Conservation (phyloP, 345 rosid genomes). For the Citrus hindsii region DNA sequence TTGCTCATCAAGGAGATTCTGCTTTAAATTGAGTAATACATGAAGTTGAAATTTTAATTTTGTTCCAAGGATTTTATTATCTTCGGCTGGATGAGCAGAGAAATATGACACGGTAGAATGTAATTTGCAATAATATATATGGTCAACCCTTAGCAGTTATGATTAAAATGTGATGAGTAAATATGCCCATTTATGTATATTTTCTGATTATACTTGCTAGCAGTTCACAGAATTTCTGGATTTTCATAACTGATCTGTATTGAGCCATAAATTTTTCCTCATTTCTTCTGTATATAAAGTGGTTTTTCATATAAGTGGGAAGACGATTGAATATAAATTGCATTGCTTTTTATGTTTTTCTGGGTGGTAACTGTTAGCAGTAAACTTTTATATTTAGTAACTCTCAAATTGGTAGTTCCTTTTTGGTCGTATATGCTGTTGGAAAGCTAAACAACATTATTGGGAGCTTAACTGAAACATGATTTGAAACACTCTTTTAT, state of each 20-base stretch:
- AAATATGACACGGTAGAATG: background rate
- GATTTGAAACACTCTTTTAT: slow-evolving; percentile 1
- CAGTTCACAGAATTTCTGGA: background rate
- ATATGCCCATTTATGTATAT: background rate
- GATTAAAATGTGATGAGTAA: background rate
- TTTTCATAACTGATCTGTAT: background rate
- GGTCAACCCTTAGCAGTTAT: background rate
- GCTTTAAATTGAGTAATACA: background rate
- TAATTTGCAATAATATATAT: background rate
- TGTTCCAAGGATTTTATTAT: background rate
- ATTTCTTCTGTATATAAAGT: background rate
- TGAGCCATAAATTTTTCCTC: background rate
- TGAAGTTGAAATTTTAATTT: background rate
- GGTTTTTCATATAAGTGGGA: background rate
- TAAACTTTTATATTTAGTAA: background rate
- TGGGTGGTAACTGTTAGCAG: background rate
- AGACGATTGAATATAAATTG: background rate
- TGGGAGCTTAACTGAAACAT: background rate
- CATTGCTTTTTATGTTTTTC: background rate
- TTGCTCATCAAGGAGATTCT: background rate
- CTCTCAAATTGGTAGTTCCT: background rate
- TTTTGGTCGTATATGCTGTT: background rate
- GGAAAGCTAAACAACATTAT: background rate
- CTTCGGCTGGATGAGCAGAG: background rate
- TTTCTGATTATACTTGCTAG: background rate